Conservation (phyloP, 345 rosid species). For the Erysimum cheiranthoides region DNA sequence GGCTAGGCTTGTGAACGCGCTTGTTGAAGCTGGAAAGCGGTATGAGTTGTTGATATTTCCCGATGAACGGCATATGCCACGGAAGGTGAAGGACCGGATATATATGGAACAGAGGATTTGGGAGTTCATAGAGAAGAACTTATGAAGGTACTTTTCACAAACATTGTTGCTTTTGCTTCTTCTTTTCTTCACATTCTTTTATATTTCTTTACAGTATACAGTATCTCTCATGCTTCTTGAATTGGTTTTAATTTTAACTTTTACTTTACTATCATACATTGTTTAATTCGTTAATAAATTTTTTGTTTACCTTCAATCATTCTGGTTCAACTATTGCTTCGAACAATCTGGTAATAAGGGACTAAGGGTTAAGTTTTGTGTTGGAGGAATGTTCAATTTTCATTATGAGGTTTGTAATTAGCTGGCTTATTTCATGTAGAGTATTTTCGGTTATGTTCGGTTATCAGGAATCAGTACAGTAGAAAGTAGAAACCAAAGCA, state of each 20-base stretch:
- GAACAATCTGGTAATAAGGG: too few species aligned
- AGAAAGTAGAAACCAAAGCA: too few species aligned
- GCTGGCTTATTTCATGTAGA: background rate
- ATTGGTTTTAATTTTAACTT: background rate
- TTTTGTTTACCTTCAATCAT: too few species aligned
- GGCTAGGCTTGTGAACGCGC: conserved; percentile 85
- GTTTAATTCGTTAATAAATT: background rate
- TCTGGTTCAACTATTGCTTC: too few species aligned
- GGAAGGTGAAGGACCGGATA: conserved; percentile 61
- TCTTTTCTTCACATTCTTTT: background rate
- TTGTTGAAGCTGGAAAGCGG: conserved; percentile 67
- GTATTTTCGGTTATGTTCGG: background rate
- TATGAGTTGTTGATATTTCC: conserved; percentile 88
- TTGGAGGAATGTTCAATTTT: background rate
- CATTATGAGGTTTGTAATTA: background rate
- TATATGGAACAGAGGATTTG: conserved; percentile 97
- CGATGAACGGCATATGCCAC: conserved; percentile 89
- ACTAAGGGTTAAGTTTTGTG: too few species aligned
- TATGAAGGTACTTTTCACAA: conserved; percentile 45
- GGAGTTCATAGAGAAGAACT: conserved; percentile 78
- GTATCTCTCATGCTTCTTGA: background rate
- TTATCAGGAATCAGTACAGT: background rate
- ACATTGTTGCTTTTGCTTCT: background rate
- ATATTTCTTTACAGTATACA: background rate
- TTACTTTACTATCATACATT: background rate